Evolutionary conservation across 331 rosid genomes (phyloP), one percentile per base, ranked within the genome.

Genomic region (Cydonia oblonga): DNA sequence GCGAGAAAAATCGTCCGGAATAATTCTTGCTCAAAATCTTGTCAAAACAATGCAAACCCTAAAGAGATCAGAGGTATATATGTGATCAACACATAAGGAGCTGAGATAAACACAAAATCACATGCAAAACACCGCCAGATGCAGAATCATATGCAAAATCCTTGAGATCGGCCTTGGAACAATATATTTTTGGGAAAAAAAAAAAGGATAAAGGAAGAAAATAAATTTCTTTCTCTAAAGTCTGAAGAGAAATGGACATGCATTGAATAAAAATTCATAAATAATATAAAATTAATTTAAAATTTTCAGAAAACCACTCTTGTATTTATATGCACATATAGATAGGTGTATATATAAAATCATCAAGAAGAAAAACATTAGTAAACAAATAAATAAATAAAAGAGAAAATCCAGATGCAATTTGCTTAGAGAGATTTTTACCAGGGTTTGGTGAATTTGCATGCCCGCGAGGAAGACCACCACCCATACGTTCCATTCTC

Each of bases 401-500:
- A n/a, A 46, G 26, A 44, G 57, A 40, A 13, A 66, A 57, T 8
- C 19, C 23, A 25, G 18, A 25, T 66, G 70, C 24, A 7, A 3
- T 65, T 20, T 22, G 32, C 12, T 25, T 4, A 44, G 59, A 42
- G 38, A 67, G 8, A 28, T 12, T 20, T 68, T 75, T 85, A 86
- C 88, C 80, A 33, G 80, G 58, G 76, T 28, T 78, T 26, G 81
- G 14, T 13, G 49, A 75, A 5, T 68, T 70, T 66, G 74, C 64
- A 62, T 72, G 71, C 24, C 46, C 64, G 64, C 56, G 74, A 64
- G 13, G 9, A 51, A 60, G 61, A 74, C 62, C 68, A 60, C 67
- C 79, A 54, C 69, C 44, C 30, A 25, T 60, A 28, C 69, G 72
- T 54, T 82, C 82, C 90, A 82, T n/a, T 25, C 9, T 58, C 30